A percentile compares a stretch with the other conserved stretches of the same genome.
Evolutionary conservation across 331 rosid genomes (phyloP).

Genomic region (Pyracantha coccinea): DNA sequence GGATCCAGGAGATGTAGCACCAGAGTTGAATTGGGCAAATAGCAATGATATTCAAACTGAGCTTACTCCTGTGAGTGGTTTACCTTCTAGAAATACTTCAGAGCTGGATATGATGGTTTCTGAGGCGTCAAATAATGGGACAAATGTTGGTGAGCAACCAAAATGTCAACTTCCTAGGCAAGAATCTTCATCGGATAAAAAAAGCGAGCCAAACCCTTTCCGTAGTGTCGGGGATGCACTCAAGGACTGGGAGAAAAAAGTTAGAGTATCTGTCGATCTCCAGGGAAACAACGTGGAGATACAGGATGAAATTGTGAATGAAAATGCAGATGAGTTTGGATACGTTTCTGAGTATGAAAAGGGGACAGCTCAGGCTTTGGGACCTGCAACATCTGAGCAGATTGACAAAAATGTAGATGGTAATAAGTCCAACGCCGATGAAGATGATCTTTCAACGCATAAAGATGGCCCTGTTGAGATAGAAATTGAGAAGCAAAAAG

Average conservation of each 20-base stretch:
- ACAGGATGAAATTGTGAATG: slow-evolving; percentile 47
- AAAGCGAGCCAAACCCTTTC: slow-evolving; percentile 61
- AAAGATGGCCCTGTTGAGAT: slow-evolving; percentile 27
- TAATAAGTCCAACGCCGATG: slow-evolving; percentile 29
- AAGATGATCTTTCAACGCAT: slow-evolving; percentile 28
- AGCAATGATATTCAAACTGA: slow-evolving; percentile 32
- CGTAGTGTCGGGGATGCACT: slow-evolving; percentile 71
- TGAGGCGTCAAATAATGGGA: slow-evolving; percentile 54
- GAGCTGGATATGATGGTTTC: slow-evolving; percentile 44
- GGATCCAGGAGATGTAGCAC: slow-evolving; percentile 23
- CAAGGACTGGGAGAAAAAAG: slow-evolving; percentile 66
- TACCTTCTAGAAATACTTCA: slow-evolving; percentile 46
- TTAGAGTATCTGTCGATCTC: slow-evolving; percentile 53
- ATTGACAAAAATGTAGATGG: slow-evolving; percentile 40
- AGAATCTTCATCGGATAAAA: slow-evolving; percentile 36
- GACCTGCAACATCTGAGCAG: slow-evolving; percentile 85
- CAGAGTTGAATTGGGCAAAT: slow-evolving; percentile 44
- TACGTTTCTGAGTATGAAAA: slow-evolving; percentile 63
- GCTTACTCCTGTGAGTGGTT: slow-evolving; percentile 43
- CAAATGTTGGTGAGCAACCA: slow-evolving; percentile 32
- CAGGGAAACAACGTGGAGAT: slow-evolving; percentile 31
- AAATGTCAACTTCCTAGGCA: slow-evolving; percentile 25
- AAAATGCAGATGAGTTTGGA: slow-evolving; percentile 75
- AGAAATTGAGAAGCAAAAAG: slow-evolving; percentile 44
- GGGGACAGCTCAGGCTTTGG: slow-evolving; percentile 87